phyloP scores from a whole-genome alignment of 2,329 filamentous ascomycete species.

The Metarhizium guizhouense region DNA sequence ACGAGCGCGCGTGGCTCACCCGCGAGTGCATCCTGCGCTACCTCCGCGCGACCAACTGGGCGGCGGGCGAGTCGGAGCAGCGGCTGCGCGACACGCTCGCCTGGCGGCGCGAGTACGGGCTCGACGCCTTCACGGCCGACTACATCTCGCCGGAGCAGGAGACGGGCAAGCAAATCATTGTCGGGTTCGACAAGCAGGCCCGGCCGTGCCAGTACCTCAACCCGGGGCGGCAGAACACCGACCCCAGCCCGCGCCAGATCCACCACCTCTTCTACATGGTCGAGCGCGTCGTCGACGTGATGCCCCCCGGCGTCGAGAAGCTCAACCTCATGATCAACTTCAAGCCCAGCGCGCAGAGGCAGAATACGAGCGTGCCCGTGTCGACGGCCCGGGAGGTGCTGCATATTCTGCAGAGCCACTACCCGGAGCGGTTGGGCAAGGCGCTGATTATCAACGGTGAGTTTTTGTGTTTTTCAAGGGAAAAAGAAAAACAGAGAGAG shows the following conservation, averaged over 20 bases:
- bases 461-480: no score
- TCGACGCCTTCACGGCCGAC: conserved; percentile 70
- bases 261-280: conserved; percentile 96
- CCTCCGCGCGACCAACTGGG: conserved; percentile 89
- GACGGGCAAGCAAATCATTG: conserved; percentile 87
- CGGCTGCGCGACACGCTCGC: conserved; percentile 72
- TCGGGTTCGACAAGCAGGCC: conserved; percentile 78
- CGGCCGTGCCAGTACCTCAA: conserved; percentile 88
- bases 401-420: conserved; percentile 87
- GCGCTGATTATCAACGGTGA: conserved; percentile 81
- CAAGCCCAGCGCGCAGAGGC: conserved; percentile 65
- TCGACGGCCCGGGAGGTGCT: conserved; percentile 75
- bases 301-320: conserved; percentile 80
- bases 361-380: conserved; percentile 64
- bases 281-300: conserved; percentile 79
- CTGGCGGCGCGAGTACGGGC: conserved; percentile 87
- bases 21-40: conserved; percentile 88
- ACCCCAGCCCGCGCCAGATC: conserved; percentile 74
- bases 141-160: conserved; percentile 91
- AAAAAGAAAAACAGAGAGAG: not conserved
- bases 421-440: conserved; percentile 82
- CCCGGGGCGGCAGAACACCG: conserved; percentile 87
- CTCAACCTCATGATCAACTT: conserved; percentile 87
- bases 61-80: conserved; percentile 62
- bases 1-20: conserved; percentile 83